A percentile compares a stretch with the other conserved stretches of the same genome.
These are phyloP conservation scores for Salvia splendens DNA, from an alignment of 257 asterid species.

Conservation along the genomic window DNA sequence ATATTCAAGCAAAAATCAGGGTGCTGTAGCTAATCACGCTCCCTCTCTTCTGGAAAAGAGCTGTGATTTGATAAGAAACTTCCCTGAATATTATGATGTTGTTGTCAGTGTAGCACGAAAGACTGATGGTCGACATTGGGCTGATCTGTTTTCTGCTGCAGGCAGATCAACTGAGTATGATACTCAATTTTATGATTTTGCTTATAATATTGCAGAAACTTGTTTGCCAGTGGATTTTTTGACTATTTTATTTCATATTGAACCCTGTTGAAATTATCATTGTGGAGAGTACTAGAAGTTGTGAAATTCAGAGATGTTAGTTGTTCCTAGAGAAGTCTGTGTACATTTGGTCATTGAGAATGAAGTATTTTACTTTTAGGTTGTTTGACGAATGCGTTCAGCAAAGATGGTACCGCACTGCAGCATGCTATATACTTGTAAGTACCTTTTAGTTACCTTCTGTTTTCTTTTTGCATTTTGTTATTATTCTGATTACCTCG, in stretches of 20 bases:
- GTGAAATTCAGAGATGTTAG: constrained; percentile 20
- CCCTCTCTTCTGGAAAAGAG: constrained; percentile 87
- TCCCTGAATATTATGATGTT: constrained; percentile 95
- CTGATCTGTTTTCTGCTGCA: constrained; percentile 92
- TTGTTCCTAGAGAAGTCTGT: constrained; percentile 17
- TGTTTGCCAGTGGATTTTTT: constrained; percentile 12
- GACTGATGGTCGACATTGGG: constrained; percentile 99
- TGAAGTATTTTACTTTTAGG: constrained; percentile 39
- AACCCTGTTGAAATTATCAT: constrained; percentile 22
- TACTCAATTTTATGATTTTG: constrained; percentile 24
- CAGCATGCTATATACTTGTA: constrained; percentile 72
- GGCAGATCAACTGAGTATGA: constrained; percentile 98
- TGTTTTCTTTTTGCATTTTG: constrained; percentile 24
- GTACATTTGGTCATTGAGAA: constrained; percentile 29
- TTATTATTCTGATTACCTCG: constrained; percentile 8
- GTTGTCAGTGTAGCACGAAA: constrained; percentile 99
- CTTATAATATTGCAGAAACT: constrained; percentile 13
- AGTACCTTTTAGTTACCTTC: constrained; percentile 33
- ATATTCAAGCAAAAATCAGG: constrained; percentile 65
- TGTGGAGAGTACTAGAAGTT: constrained; percentile 24
- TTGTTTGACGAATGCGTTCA: constrained; percentile 76
- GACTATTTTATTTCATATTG: constrained; percentile 18
- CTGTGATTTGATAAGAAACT: constrained; percentile 88
- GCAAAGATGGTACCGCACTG: constrained; percentile 71
- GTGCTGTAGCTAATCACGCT: constrained; percentile 44